Percentiles rank a stretch among this genome's conserved stretches.
These are phyloP conservation scores for Fistulinella prunicolor DNA, from an alignment of 768 basidiomycete species.

Conservation along the genomic window DNA sequence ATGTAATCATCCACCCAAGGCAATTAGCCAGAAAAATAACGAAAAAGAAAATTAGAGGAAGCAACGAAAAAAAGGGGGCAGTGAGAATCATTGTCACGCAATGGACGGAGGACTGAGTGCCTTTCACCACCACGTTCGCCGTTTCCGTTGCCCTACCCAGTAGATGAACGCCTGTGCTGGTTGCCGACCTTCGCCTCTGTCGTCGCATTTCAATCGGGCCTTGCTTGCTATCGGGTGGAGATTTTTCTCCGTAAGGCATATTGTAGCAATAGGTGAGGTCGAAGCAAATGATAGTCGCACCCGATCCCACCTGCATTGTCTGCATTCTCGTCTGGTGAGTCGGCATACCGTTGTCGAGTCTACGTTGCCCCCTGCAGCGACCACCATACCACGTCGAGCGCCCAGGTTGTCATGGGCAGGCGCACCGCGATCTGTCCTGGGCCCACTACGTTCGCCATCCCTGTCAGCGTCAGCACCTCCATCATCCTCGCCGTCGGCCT, in stretches of 20 bases:
- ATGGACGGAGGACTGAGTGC: conserved; percentile 20
- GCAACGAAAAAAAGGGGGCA: background rate
- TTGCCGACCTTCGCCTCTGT: background rate
- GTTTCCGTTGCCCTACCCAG: conserved; percentile 15
- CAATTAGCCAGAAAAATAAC: background rate
- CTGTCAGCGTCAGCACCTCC: conserved; percentile 9
- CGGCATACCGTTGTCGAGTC: conserved; percentile 22
- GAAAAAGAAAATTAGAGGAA: too few species aligned
- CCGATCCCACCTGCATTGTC: conserved; percentile 7
- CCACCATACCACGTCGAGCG: too few species aligned
- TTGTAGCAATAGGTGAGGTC: conserved; percentile 23
- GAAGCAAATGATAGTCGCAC: conserved; percentile 31
- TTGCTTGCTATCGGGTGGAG: conserved; percentile 19
- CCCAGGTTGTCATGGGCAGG: background rate
- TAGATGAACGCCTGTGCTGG: conserved; percentile 2
- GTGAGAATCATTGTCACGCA: conserved; percentile 2
- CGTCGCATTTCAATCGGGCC: conserved; percentile 1
- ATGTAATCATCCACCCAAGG: too few species aligned
- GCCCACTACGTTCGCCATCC: conserved; percentile 8
- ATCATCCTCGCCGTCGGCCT: conserved; percentile 22
- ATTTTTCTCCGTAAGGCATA: conserved; percentile 22
- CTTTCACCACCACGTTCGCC: conserved; percentile 32
- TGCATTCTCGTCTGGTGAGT: conserved; percentile 17
- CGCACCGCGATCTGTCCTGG: background rate
- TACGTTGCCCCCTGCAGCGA: conserved; percentile 1